phyloP scores from a whole-genome alignment of 108 stramenopile genomes.

The Cyclotella cryptica region DNA sequence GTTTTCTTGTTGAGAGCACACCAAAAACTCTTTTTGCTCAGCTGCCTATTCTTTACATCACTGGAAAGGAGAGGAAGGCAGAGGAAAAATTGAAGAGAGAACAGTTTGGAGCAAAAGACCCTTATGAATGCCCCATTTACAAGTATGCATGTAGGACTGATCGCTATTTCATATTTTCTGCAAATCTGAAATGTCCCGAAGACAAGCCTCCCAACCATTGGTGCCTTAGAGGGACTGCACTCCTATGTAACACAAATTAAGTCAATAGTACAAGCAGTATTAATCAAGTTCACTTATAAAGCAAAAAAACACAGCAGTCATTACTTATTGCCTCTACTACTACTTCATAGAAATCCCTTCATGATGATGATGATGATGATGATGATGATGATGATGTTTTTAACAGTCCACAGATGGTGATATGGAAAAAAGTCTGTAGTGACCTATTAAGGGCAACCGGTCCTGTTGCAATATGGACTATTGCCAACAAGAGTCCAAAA shows the following conservation, averaged over 20 bases:
- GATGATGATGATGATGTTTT: too few species aligned
- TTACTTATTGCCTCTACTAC: too few species aligned
- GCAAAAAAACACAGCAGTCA: too few species aligned
- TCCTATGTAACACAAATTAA: conserved; percentile 84
- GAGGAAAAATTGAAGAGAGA: conserved; percentile 60
- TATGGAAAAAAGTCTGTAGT: too few species aligned
- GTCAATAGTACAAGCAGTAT: too few species aligned
- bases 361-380: too few species aligned
- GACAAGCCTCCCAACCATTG: conserved; percentile 77
- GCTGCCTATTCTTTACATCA: conserved; percentile 79
- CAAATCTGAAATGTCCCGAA: conserved; percentile 68
- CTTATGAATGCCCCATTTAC: conserved; percentile 89
- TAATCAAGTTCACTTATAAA: too few species aligned
- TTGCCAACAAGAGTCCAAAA: too few species aligned
- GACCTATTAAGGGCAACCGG: too few species aligned
- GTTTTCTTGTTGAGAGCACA: conserved; percentile 70
- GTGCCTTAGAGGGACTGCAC: conserved; percentile 77
- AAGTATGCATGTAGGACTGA: conserved; percentile 88
- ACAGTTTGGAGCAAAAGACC: conserved; percentile 64
- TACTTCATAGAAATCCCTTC: too few species aligned
- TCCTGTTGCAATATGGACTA: too few species aligned
- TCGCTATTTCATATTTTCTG: conserved; percentile 79
- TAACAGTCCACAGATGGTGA: too few species aligned
- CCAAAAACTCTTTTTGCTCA: conserved; percentile 83
- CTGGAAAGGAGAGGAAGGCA: conserved; percentile 67